These are phyloP conservation scores for Chaetomium sp. DNA, from an alignment of 2,329 filamentous ascomycete species.

Conservation along the genomic window DNA sequence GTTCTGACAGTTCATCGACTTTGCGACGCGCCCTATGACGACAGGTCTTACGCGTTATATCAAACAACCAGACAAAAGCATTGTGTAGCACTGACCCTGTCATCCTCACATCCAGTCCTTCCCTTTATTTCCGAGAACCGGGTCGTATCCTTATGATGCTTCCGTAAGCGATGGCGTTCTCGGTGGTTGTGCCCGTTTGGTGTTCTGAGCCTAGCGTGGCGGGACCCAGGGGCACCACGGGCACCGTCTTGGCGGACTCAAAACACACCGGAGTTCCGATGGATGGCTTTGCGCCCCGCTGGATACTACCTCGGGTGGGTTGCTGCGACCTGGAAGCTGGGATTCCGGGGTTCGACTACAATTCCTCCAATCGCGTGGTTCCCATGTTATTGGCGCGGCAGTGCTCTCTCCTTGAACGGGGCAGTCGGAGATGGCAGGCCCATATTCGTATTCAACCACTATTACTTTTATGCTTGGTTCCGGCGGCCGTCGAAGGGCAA, in stretches of 20 bases:
- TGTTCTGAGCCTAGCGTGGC: not conserved
- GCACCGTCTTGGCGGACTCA: conserved; percentile 30
- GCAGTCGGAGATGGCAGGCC: conserved; percentile 19
- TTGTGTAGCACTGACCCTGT: not conserved
- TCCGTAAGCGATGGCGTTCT: not conserved
- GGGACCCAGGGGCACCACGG: conserved; percentile 17
- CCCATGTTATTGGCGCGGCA: conserved; percentile 22
- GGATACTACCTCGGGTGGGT: conserved; percentile 25
- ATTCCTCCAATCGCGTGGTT: conserved; percentile 33
- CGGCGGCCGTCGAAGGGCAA: not conserved
- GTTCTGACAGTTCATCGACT: not conserved
- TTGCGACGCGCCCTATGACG: not conserved
- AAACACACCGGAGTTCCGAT: conserved; percentile 25
- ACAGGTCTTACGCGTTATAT: not conserved
- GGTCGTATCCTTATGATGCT: not conserved
- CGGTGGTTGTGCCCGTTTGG: not conserved
- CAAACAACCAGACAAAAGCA: not conserved
- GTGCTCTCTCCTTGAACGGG: conserved; percentile 10
- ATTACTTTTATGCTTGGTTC: not conserved
- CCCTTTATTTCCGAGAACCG: not conserved
- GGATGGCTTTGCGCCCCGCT: conserved; percentile 19
- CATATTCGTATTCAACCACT: not conserved
- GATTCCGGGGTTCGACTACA: conserved; percentile 5
- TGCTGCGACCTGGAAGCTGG: not conserved
- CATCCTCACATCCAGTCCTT: not conserved